phyloP scores from a whole-genome alignment of 176 grass and related monocot species.

The Tillandsia leiboldiana region DNA sequence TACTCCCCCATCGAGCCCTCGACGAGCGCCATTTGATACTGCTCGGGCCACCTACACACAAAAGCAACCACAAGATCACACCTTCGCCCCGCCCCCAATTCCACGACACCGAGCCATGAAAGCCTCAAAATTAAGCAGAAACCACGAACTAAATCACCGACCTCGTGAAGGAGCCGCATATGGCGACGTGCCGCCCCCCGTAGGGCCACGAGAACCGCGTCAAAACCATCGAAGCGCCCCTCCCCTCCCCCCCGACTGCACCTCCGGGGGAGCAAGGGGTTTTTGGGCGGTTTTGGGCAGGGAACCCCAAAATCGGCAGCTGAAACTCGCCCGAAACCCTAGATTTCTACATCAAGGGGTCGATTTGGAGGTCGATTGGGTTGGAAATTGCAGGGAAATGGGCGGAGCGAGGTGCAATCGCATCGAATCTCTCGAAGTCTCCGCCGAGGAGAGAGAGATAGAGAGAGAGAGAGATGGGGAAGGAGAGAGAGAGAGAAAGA shows the following conservation, averaged over 20 bases:
- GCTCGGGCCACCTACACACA: constrained; percentile 30
- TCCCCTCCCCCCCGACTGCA: not conserved
- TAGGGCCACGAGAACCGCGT: constrained; percentile 48
- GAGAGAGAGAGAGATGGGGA: not conserved
- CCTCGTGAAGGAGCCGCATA: constrained; percentile 50
- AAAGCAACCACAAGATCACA: not conserved
- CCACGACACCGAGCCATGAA: not conserved
- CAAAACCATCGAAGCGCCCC: constrained; percentile 33
- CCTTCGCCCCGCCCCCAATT: not conserved
- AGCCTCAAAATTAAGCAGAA: not conserved
- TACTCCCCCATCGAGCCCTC: constrained; percentile 26
- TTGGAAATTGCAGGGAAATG: not conserved
- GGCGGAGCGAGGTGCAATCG: not conserved
- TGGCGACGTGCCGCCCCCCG: constrained; percentile 30
- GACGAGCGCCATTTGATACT: constrained; percentile 33
- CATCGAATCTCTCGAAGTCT: not conserved
- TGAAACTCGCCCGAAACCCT: not conserved
- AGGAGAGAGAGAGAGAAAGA: no score
- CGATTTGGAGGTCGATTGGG: not conserved
- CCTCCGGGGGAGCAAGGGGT: not conserved
- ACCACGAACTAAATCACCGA: constrained; percentile 2
- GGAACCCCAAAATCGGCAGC: not conserved
- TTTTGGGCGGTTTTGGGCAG: not conserved
- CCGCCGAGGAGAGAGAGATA: not conserved
- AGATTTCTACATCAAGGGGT: not conserved